Percentiles rank a stretch among this genome's conserved stretches.
Conservation (phyloP, 2,329 filamentous ascomycete species). For the Phialocephala sp. region DNA sequence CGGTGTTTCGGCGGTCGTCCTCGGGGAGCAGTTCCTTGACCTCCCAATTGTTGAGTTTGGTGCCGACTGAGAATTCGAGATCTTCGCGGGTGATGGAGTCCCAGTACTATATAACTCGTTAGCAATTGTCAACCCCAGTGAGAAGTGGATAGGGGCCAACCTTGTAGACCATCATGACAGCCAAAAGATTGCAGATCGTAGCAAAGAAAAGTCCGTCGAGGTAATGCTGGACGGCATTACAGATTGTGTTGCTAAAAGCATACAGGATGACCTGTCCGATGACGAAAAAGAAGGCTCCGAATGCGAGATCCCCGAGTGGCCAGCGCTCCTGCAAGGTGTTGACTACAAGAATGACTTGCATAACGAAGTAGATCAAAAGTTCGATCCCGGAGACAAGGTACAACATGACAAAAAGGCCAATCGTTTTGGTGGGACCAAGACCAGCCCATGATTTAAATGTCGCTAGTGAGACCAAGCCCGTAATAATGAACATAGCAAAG, state of each 20-base stretch:
- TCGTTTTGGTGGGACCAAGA: conserved; percentile 81
- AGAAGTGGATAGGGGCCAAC: conserved; percentile 49
- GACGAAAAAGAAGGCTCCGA: conserved; percentile 90
- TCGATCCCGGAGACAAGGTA: conserved; percentile 91
- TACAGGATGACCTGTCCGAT: conserved; percentile 93
- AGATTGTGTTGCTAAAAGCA: conserved; percentile 85
- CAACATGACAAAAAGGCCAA: conserved; percentile 88
- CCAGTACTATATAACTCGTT: conserved; percentile 74
- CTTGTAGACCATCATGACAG: conserved; percentile 99
- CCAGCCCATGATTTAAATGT: conserved; percentile 95
- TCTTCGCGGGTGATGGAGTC: conserved; percentile 98
- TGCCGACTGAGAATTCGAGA: conserved; percentile 95
- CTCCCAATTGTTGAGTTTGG: conserved; percentile 97
- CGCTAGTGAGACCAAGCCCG: conserved; percentile 83
- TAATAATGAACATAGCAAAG: conserved; percentile 81
- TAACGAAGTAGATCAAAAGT: conserved; percentile 81
- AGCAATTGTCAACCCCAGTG: not conserved
- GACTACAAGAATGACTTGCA: conserved; percentile 87
- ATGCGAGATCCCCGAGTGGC: conserved; percentile 90
- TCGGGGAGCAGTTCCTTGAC: conserved; percentile 78
- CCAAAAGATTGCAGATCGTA: conserved; percentile 89
- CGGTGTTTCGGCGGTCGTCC: conserved; percentile 41
- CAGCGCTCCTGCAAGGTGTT: conserved; percentile 94
- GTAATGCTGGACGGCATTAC: conserved; percentile 85
- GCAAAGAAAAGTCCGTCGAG: conserved; percentile 94